These are phyloP conservation scores for Globisporangium rhizosaccharum DNA, from an alignment of 352 stramenopile genomes.

Conservation along the genomic window DNA sequence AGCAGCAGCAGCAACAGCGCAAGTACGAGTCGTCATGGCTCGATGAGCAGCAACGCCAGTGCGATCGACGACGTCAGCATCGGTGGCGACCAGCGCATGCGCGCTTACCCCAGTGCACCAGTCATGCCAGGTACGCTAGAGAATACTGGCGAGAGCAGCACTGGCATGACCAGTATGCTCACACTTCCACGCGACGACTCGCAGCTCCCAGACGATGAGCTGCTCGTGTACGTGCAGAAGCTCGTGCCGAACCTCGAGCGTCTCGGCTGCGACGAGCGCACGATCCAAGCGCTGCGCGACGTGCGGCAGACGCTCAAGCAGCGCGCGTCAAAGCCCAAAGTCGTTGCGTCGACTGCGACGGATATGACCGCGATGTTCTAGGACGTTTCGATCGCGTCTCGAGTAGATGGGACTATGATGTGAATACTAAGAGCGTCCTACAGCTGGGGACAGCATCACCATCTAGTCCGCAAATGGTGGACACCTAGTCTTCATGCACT, in stretches of 20 bases:
- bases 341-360: not conserved
- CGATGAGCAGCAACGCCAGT: not conserved
- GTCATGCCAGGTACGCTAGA: no score
- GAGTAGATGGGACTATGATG: not conserved
- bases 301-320: conserved; percentile 16
- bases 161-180: not conserved
- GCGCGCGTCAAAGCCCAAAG: conserved; percentile 2
- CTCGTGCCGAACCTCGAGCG: conserved; percentile 18
- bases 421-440: no score
- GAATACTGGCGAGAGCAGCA: not conserved
- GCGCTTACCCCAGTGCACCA: no score
- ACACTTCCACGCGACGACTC: not conserved
- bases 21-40: not conserved
- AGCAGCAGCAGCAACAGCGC: not conserved
- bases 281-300: conserved; percentile 14
- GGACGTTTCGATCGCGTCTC: not conserved
- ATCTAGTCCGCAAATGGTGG: no score
- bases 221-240: conserved; percentile 16
- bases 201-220: conserved; percentile 6
- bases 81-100: not conserved
- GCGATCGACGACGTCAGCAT: not conserved
- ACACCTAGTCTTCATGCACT: not conserved
- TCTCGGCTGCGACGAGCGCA: conserved; percentile 15
- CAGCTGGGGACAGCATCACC: no score
- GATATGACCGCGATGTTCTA: not conserved